phyloP scores from a whole-genome alignment of 2,329 filamentous ascomycete species.

The Aspergillus sp. region DNA sequence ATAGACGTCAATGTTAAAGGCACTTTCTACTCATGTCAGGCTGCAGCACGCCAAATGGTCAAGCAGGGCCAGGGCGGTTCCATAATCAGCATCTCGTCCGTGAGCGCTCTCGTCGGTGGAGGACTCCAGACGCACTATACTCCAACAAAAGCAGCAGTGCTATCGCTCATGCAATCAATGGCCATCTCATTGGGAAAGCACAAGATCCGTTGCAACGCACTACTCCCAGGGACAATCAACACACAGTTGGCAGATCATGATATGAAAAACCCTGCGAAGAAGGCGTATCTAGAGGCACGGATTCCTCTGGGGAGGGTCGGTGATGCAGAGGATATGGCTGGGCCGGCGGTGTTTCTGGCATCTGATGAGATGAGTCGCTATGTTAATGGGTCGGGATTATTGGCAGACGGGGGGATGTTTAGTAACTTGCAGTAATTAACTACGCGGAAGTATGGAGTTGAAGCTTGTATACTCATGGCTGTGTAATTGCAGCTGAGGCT shows the following conservation, averaged over 20 bases:
- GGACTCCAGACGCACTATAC: constrained; percentile 81
- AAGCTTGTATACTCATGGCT: too few species aligned
- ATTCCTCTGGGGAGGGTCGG: constrained; percentile 77
- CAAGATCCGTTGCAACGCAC: constrained; percentile 76
- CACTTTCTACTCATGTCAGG: constrained; percentile 85
- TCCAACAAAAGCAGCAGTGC: constrained; percentile 79
- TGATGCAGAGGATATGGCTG: constrained; percentile 69
- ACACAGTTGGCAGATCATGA: constrained; percentile 85
- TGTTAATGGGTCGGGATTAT: constrained; percentile 76
- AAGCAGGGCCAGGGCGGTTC: constrained; percentile 70
- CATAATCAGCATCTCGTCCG: constrained; percentile 59
- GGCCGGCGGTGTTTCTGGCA: constrained; percentile 81
- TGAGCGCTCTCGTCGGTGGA: constrained; percentile 58
- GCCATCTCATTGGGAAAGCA: constrained; percentile 76
- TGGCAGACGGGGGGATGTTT: constrained; percentile 87
- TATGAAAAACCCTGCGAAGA: constrained; percentile 70
- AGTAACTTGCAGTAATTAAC: constrained; percentile 72
- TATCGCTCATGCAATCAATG: constrained; percentile 79
- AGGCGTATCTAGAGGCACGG: constrained; percentile 73
- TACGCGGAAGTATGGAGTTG: too few species aligned
- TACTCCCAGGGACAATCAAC: constrained; percentile 78
- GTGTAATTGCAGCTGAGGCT: too few species aligned
- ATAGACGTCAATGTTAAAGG: constrained; percentile 80
- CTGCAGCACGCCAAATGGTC: constrained; percentile 81
- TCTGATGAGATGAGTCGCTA: constrained; percentile 76